Percentiles rank a stretch among this genome's conserved stretches.
Conservation (phyloP, 225 moss, liverwort and hornwort species). For the Bryoerythrophyllum caledonicum region DNA sequence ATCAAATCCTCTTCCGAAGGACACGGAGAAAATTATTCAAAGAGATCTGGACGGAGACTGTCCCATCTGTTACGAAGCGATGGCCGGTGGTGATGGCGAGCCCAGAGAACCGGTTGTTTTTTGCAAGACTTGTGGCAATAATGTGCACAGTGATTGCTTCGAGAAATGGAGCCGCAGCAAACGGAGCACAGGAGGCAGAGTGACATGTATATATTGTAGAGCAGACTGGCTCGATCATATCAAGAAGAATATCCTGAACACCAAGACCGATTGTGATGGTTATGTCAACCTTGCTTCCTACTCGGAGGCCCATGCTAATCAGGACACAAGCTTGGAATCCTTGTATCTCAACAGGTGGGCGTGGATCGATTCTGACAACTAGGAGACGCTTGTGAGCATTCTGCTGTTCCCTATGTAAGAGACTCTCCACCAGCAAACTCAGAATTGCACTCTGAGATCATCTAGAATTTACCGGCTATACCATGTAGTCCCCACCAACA, state of each 20-base stretch:
- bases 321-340: slow-evolving; percentile 42
- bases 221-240: slow-evolving; percentile 55
- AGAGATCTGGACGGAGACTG: slow-evolving; percentile 74
- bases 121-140: slow-evolving; percentile 79
- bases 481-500: too few species aligned
- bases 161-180: slow-evolving; percentile 76
- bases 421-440: too few species aligned
- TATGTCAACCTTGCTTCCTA: slow-evolving; percentile 77
- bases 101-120: slow-evolving; percentile 59
- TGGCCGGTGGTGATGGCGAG: slow-evolving; percentile 63
- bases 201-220: slow-evolving; percentile 83
- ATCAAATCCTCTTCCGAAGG: not conserved
- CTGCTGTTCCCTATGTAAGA: too few species aligned
- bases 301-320: slow-evolving; percentile 49
- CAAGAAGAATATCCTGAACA: slow-evolving; percentile 12
- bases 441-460: too few species aligned
- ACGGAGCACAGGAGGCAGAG: slow-evolving; percentile 46
- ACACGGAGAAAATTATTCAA: slow-evolving; percentile 34
- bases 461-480: too few species aligned
- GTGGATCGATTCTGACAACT: slow-evolving; percentile 43
- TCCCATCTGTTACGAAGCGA: slow-evolving; percentile 73
- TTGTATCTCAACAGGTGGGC: slow-evolving; percentile 56
- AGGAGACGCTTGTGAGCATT: slow-evolving; percentile 41
- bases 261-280: slow-evolving; percentile 24
- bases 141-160: slow-evolving; percentile 83